A percentile compares a stretch with the other conserved stretches of the same genome.
These are phyloP conservation scores for Monilinia vaccinii-corymbosi DNA, from an alignment of 2,329 filamentous ascomycete species.

Conservation along the genomic window DNA sequence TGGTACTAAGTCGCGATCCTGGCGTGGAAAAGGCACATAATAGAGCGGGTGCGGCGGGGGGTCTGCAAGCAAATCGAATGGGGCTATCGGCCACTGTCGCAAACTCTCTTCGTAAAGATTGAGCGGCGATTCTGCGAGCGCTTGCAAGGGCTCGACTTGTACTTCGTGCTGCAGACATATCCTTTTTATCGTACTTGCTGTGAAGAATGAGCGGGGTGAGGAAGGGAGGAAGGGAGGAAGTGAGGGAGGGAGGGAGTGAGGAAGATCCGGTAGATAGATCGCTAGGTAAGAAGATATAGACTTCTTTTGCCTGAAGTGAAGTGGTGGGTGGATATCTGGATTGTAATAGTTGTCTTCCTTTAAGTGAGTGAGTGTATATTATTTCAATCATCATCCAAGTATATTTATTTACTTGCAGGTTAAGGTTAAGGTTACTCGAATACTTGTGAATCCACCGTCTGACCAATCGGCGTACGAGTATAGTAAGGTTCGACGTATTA, in stretches of 20 bases:
- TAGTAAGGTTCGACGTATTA: too few species aligned
- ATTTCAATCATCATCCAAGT: not conserved
- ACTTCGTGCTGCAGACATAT: conserved; percentile 15
- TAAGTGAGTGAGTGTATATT: not conserved
- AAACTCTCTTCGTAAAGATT: conserved; percentile 13
- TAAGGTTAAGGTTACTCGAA: too few species aligned
- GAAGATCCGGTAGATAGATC: not conserved
- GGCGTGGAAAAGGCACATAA: conserved; percentile 3
- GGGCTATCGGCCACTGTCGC: conserved; percentile 6
- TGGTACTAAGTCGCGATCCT: conserved; percentile 4
- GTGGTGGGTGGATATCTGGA: not conserved
- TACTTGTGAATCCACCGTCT: not conserved
- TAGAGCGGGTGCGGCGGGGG: not conserved
- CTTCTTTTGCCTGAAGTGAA: not conserved
- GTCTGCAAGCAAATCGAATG: conserved; percentile 7
- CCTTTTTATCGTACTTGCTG: not conserved
- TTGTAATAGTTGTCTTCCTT: not conserved
- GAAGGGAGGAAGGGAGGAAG: not conserved
- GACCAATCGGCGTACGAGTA: conserved; percentile 6
- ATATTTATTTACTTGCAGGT: too few species aligned
- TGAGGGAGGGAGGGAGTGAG: not conserved
- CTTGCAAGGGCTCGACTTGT: conserved; percentile 7
- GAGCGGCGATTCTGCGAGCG: conserved; percentile 10
- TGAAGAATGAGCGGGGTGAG: not conserved
- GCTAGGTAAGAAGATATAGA: not conserved